phyloP scores from a whole-genome alignment of 1,139 yeast genomes.

The Protomyces arabidopsidicola region DNA sequence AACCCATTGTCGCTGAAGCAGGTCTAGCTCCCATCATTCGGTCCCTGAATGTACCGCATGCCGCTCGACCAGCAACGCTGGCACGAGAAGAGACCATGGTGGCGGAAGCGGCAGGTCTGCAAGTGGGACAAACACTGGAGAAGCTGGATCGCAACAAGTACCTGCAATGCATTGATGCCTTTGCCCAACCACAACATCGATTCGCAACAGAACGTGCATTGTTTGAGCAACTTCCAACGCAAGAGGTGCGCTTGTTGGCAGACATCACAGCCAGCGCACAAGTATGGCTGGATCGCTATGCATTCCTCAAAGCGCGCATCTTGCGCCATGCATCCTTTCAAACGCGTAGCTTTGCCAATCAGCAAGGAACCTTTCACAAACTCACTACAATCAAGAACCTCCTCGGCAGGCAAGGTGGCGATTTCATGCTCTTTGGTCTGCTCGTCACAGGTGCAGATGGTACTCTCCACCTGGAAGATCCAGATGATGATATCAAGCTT shows the following conservation, averaged over 20 bases:
- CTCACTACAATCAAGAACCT: conserved; percentile 76
- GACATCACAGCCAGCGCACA: conserved; percentile 33
- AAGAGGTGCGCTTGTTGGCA: conserved; percentile 33
- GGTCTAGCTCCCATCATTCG: conserved; percentile 28
- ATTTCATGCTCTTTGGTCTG: conserved; percentile 74
- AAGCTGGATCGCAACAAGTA: conserved; percentile 19
- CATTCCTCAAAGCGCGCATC: conserved; percentile 62
- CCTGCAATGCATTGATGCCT: conserved; percentile 52
- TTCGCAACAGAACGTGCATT: conserved; percentile 67
- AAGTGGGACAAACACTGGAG: neutral
- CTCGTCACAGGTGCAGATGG: conserved; percentile 62
- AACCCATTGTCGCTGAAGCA: conserved; percentile 28
- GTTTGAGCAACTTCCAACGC: conserved; percentile 43
- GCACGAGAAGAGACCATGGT: conserved; percentile 23
- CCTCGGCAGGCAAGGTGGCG: conserved; percentile 73
- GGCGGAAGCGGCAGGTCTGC: neutral
- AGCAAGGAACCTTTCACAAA: conserved; percentile 43
- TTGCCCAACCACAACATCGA: conserved; percentile 58
- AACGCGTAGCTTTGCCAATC: conserved; percentile 42
- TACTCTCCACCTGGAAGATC: conserved; percentile 71
- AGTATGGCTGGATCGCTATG: conserved; percentile 47
- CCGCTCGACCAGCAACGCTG: conserved; percentile 13
- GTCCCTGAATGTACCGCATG: conserved; percentile 26
- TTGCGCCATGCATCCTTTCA: conserved; percentile 72
- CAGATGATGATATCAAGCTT: conserved; percentile 69